phyloP scores from a whole-genome alignment of 331 rosid species.

The Malus hybrid region DNA sequence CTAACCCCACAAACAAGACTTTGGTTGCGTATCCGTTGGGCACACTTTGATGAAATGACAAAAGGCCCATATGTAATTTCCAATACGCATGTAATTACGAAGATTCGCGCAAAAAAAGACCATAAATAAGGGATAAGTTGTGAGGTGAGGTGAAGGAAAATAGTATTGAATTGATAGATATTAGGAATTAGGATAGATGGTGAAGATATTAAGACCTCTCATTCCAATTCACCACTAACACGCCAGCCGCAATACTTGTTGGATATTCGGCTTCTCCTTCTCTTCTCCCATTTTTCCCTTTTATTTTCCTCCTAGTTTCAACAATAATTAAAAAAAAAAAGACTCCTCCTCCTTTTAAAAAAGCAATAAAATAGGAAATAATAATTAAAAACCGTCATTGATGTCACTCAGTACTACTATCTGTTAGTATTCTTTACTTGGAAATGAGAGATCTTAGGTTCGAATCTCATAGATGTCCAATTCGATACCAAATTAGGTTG shows the following conservation, averaged over 20 bases:
- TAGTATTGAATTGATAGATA: background rate
- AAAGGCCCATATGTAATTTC: background rate
- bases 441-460: accelerated
- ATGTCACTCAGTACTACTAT: accelerated
- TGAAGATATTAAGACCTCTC: background rate
- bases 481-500: no score
- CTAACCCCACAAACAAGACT: no score
- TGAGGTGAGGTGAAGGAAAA: background rate
- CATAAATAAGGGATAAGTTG: background rate
- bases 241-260: background rate
- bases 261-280: background rate
- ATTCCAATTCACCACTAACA: background rate
- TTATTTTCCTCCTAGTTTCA: background rate
- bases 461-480: accelerated
- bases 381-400: background rate
- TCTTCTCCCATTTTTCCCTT: background rate
- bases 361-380: background rate
- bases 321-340: background rate
- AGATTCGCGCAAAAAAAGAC: background rate
- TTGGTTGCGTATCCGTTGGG: no score
- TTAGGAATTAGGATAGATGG: background rate
- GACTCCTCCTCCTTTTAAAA: background rate
- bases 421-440: accelerated
- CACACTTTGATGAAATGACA: no score
- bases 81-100: background rate